Conservation (phyloP, 2,329 filamentous ascomycete species). For the Fusarium papillatum region DNA sequence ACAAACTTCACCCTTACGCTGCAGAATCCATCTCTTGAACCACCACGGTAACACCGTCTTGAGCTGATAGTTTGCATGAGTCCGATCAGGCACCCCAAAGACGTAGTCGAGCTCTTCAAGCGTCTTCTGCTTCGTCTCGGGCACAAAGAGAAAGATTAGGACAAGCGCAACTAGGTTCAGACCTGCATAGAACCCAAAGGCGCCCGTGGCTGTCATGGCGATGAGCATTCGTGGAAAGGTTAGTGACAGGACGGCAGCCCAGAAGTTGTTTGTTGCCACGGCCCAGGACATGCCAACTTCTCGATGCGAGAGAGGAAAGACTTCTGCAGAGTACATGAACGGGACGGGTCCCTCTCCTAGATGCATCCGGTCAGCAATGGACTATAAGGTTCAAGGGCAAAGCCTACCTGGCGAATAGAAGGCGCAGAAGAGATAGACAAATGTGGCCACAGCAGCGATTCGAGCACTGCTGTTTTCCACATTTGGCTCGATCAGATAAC, state of each 20-base stretch:
- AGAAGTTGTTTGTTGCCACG: constrained; percentile 69
- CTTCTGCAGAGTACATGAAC: constrained; percentile 71
- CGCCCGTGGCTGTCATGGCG: constrained; percentile 48
- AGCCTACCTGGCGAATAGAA: constrained; percentile 70
- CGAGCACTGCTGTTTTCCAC: constrained; percentile 55
- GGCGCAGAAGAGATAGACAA: constrained; percentile 73
- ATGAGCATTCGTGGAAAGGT: constrained; percentile 62
- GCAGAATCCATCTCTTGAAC: constrained; percentile 46
- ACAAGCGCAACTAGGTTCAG: constrained; percentile 60
- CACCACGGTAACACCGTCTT: constrained; percentile 53
- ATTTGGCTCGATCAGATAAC: constrained; percentile 47
- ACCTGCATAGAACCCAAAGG: constrained; percentile 59
- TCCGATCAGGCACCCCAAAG: constrained; percentile 56
- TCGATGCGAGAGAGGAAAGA: constrained; percentile 71
- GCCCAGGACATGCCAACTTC: constrained; percentile 73
- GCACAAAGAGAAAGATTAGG: constrained; percentile 63
- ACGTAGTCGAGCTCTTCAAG: constrained; percentile 65
- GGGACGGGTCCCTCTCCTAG: constrained; percentile 67
- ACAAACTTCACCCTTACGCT: constrained; percentile 8
- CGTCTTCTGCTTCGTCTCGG: constrained; percentile 64
- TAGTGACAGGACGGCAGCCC: constrained; percentile 60
- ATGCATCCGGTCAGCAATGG: neutral
- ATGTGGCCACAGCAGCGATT: constrained; percentile 68
- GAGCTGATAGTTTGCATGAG: constrained; percentile 56
- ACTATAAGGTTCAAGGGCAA: no score